phyloP scores from a whole-genome alignment of 2,329 filamentous ascomycete species.

The Fusarium concolor region DNA sequence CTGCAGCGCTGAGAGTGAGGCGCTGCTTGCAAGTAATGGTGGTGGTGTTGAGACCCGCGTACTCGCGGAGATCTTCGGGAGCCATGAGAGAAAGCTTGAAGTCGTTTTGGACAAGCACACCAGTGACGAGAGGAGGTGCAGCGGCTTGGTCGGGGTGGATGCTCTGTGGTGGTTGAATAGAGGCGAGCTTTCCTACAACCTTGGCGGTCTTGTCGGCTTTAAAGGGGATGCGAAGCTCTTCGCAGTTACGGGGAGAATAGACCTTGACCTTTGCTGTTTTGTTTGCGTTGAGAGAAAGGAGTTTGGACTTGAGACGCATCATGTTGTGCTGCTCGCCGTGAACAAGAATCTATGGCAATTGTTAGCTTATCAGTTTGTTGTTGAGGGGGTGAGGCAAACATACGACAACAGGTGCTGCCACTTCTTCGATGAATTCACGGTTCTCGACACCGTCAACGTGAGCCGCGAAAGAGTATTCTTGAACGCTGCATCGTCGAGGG shows the following conservation, averaged over 20 bases:
- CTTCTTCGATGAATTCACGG: conserved; percentile 95
- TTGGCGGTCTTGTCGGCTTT: conserved; percentile 95
- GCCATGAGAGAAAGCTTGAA: conserved; percentile 98
- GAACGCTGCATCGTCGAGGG: conserved; percentile 88
- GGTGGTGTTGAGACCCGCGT: conserved; percentile 95
- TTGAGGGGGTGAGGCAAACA: conserved; percentile 53
- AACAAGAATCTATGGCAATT: conserved; percentile 78
- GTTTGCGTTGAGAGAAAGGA: conserved; percentile 89
- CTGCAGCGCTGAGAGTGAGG: conserved; percentile 86
- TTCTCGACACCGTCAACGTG: conserved; percentile 98
- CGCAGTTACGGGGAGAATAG: conserved; percentile 92
- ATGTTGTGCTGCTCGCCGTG: conserved; percentile 98
- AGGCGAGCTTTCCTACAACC: conserved; percentile 92
- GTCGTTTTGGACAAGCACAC: conserved; percentile 95
- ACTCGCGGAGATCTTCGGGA: conserved; percentile 93
- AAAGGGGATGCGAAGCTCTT: conserved; percentile 95
- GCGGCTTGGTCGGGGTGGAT: conserved; percentile 34
- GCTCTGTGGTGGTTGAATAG: conserved; percentile 74
- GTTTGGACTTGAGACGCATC: conserved; percentile 94
- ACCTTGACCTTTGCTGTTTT: conserved; percentile 89
- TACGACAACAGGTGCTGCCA: conserved; percentile 91
- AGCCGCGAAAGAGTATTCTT: conserved; percentile 95
- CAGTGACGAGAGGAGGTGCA: conserved; percentile 73
- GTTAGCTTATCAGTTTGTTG: conserved; percentile 14
- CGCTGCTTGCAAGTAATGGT: conserved; percentile 94